Base-by-base conservation (phyloP, 2,329 filamentous ascomycete genomes). In the Xylariaceae sp. region DNA sequence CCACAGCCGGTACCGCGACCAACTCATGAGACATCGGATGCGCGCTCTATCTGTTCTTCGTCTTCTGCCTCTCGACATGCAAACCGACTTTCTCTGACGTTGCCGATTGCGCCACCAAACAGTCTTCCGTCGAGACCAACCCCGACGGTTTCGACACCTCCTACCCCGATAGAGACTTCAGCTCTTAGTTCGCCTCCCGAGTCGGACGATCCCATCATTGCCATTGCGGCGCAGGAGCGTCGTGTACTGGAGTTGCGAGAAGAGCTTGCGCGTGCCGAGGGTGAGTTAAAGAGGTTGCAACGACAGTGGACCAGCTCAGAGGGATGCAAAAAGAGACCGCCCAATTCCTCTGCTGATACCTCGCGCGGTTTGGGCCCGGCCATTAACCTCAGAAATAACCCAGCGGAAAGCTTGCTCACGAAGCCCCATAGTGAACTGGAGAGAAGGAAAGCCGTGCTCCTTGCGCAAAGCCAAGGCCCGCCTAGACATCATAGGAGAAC, bases 171-270 rank as follows among this genome's bases (percentile, higher is more conserved):
- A 48, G 78, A 83, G 51, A 74, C 75, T 2, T 75, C 78, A 0
- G 71, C 67, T 6, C 57, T 77, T 34, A 68, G 73, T 47, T 78
- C 78, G 1, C 81, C 81, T 1, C 74, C 77, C 44, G 84, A 87
- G 62, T 78, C 84, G 55, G 82, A 81, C 68, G 80, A 87, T 54
- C 89, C 97, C 68, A 86, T 99, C 65, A 92, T 91, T 62, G 89
- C 92, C 59, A 88, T 99, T 68, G 94, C 94, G 50, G 87, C 90
- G 11, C 92, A 97, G 75, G 94, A 99, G 76, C 83, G 94, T 59
- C 87, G 86, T 65, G 93, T 99, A 1, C 77, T 99, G 59, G 94
- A 97, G 75, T 78, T 99, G 55, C 88, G 87, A 61, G 94, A 99
- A 73, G 93, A 97, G 73, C 79, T 99, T n/a, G 77, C 80, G 23